Evolutionary conservation across 768 basidiomycete species (phyloP), one percentile per base, ranked within the genome.

Genomic region (Lactarius deliciosus): DNA sequence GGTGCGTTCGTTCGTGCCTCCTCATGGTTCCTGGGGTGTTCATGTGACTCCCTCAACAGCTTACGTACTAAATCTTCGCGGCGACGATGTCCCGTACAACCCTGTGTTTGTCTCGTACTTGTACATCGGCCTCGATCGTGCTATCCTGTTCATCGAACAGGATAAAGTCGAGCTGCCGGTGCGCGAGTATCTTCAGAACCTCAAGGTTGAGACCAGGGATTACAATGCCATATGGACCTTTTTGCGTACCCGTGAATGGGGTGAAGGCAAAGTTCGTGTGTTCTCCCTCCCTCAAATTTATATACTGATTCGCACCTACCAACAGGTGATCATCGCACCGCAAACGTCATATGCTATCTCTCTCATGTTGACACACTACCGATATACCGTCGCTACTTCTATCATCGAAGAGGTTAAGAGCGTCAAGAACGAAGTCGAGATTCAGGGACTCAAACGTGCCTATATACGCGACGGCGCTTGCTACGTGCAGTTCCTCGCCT

Each of bases 91-190:
- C 57, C 92, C 93, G 0, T 92, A 87, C 80, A 95, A 93, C 74
- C 96, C 96, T 0, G 84, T 98, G 10, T 96, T 97, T 79, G 91
- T 90, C 60, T 85, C 91, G 0, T 98, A 96, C 74, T 77, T 96
- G 22, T 91, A 88, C 72, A 81, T 98, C 47, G 83, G 87, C 4
- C 74, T 84, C 10, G 80, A 87, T 15, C 75, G 75, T n/a, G 80
- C 84, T 7, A 79, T 87, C n/a, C 77, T 96, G 11, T 96, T 96
- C 79, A 79, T 95, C 45, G 93, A 96, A 69, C 71, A 77, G 47
- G 76, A 75, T 62, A 92, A 96, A 73, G 77, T 91, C 20, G 80
- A 82, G 11, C 77, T 81, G 0, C 84, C 89, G 2, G 85, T 89
- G 0, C 73, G 78, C 59, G 79, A 77, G 16, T 90, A 92, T 72